Evolutionary conservation across 805 yeast species (phyloP).

Genomic region (Pichia eremophila): DNA sequence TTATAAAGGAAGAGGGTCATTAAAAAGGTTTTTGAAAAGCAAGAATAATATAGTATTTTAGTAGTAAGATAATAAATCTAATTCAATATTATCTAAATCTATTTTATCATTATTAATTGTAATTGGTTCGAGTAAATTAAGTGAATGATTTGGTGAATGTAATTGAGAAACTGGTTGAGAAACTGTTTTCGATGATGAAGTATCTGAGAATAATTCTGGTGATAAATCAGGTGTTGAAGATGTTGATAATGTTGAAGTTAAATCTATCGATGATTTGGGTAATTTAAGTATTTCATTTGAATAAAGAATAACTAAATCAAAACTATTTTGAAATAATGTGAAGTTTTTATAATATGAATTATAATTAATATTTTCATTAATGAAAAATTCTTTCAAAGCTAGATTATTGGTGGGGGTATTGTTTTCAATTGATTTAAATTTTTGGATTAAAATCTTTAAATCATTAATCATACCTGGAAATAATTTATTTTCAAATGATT

Average conservation of each 20-base stretch:
- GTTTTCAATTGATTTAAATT: not conserved
- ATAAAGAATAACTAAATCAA: slow-evolving; percentile 6
- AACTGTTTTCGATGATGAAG: not conserved
- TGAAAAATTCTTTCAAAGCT: not conserved
- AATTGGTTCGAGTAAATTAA: no score
- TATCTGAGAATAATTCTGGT: not conserved
- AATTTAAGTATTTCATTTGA: slow-evolving; percentile 3
- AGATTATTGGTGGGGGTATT: not conserved
- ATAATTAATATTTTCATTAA: not conserved
- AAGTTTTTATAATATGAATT: not conserved
- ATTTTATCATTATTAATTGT: not conserved
- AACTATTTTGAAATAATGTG: not conserved
- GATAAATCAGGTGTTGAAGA: not conserved
- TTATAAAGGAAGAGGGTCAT: no score
- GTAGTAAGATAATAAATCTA: no score
- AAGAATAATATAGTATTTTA: no score
- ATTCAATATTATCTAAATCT: no score
- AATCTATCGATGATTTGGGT: no score
- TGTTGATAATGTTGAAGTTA: no score
- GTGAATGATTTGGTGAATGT: not conserved
- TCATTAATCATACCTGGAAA: slow-evolving; percentile 10
- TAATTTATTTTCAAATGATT: slow-evolving; percentile 1
- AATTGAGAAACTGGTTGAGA: not conserved
- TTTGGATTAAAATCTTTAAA: slow-evolving; percentile 1
- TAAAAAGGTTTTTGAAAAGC: no score